Percentiles rank a stretch among this genome's conserved stretches.
Evolutionary conservation across 2,329 filamentous ascomycete species (phyloP).

Genomic region (Aspergillus fischeri): DNA sequence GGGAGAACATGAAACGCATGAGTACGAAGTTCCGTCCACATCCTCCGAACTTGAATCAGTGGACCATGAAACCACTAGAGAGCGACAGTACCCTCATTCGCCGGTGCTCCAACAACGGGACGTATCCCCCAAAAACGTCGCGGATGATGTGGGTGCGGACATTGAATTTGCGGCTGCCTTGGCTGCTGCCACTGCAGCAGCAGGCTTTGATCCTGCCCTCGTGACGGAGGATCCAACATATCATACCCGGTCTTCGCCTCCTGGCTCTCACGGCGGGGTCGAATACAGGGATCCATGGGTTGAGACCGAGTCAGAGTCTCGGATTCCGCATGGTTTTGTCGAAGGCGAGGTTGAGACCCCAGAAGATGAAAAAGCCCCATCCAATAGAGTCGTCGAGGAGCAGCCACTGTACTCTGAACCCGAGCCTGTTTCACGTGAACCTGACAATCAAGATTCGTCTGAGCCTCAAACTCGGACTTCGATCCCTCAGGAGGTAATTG

Average conservation of each 20-base stretch:
- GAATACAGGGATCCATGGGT: slow-evolving; percentile 50
- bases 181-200: slow-evolving; percentile 64
- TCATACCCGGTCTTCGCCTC: slow-evolving; percentile 60
- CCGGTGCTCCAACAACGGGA: slow-evolving; percentile 8
- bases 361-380: slow-evolving; percentile 29
- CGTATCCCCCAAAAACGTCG: slow-evolving; percentile 4
- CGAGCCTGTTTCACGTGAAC: slow-evolving; percentile 7
- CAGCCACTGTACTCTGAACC: slow-evolving; percentile 20
- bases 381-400: slow-evolving; percentile 10
- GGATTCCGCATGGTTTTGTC: slow-evolving; percentile 40
- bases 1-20: slow-evolving; percentile 62
- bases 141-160: slow-evolving; percentile 49
- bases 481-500: slow-evolving; percentile 23
- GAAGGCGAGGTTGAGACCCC: slow-evolving; percentile 48
- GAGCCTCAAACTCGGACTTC: slow-evolving; percentile 10
- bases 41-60: slow-evolving; percentile 36
- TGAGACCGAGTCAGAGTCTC: slow-evolving; percentile 47
- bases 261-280: slow-evolving; percentile 54
- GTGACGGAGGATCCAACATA: slow-evolving; percentile 64
- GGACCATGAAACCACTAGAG: slow-evolving; percentile 18
- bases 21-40: slow-evolving; percentile 59
- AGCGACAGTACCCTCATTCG: slow-evolving; percentile 1
- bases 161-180: slow-evolving; percentile 66
- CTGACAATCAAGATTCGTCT: not conserved
- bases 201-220: slow-evolving; percentile 67